Evolutionary conservation across 352 stramenopile genomes (phyloP).

Genomic region (Phytophthora boehmeriae): DNA sequence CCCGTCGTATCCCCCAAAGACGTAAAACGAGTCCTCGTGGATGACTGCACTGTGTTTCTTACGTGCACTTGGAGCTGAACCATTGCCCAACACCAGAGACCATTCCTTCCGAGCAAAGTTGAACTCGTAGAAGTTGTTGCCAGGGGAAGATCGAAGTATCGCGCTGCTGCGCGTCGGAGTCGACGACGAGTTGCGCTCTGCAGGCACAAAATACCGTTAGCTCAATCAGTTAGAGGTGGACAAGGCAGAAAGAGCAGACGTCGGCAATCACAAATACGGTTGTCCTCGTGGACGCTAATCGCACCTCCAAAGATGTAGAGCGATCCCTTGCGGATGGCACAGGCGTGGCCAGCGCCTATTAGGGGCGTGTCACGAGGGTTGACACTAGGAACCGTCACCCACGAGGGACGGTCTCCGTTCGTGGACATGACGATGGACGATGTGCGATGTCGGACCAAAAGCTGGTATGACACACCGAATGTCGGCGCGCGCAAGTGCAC

Average conservation of each 20-base stretch:
- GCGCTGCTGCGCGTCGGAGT: constrained; percentile 22
- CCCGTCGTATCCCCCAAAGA: constrained; percentile 95
- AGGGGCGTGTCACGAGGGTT: constrained; percentile 83
- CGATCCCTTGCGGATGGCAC: constrained; percentile 88
- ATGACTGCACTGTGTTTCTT: constrained; percentile 94
- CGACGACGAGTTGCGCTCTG: constrained; percentile 28
- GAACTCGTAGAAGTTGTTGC: constrained; percentile 95
- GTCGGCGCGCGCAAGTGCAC: constrained; percentile 9
- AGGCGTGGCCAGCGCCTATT: constrained; percentile 91
- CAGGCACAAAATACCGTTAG: neutral
- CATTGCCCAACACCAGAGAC: constrained; percentile 62
- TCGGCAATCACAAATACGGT: neutral
- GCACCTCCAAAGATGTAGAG: constrained; percentile 93
- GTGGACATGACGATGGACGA: constrained; percentile 25
- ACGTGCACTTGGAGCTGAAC: constrained; percentile 80
- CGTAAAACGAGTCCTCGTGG: constrained; percentile 92
- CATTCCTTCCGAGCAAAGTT: constrained; percentile 84
- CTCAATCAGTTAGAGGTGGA: constrained; percentile 14
- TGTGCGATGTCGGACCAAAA: constrained; percentile 22
- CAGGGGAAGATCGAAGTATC: constrained; percentile 36
- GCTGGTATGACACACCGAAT: constrained; percentile 24
- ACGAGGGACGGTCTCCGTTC: constrained; percentile 48
- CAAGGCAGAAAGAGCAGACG: constrained; percentile 11
- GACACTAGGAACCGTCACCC: constrained; percentile 74
- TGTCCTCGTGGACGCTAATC: constrained; percentile 12